These are phyloP conservation scores for Moricandia moricandioides DNA, from an alignment of 345 rosid genomes.

Conservation along the genomic window DNA sequence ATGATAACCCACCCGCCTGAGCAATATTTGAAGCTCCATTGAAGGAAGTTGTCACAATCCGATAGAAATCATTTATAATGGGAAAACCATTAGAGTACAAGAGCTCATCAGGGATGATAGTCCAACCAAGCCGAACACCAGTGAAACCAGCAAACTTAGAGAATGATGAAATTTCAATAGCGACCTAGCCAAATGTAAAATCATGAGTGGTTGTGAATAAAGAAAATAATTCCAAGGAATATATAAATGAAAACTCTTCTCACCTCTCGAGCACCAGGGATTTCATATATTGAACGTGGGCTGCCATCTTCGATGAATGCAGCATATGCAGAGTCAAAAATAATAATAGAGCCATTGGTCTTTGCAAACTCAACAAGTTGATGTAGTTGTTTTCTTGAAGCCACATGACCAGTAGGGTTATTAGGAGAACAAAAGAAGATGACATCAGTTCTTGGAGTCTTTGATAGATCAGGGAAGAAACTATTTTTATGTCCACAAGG, in stretches of 20 bases:
- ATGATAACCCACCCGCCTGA: constrained; percentile 78
- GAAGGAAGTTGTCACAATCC: constrained; percentile 76
- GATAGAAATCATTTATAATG: constrained; percentile 60
- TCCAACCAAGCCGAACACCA: constrained; percentile 92
- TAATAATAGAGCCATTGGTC: constrained; percentile 70
- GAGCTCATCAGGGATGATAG: constrained; percentile 76
- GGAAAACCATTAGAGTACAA: constrained; percentile 64
- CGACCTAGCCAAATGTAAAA: constrained; percentile 47
- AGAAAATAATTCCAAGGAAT: background rate
- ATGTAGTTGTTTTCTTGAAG: constrained; percentile 55
- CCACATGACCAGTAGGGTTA: constrained; percentile 84
- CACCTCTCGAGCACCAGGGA: constrained; percentile 92
- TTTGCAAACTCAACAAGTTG: constrained; percentile 68
- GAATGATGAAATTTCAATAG: constrained; percentile 81
- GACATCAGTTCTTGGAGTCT: constrained; percentile 58
- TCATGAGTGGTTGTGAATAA: background rate
- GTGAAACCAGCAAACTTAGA: constrained; percentile 91
- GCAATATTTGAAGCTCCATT: constrained; percentile 82
- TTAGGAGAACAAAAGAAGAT: constrained; percentile 95
- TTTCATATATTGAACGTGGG: constrained; percentile 79
- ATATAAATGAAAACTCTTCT: background rate
- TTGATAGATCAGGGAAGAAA: constrained; percentile 66
- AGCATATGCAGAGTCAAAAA: constrained; percentile 77
- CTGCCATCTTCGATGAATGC: constrained; percentile 61
- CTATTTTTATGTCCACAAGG: constrained; percentile 51